Evolutionary conservation across 176 grass and related monocot genomes (phyloP), one percentile per base, ranked within the genome.

Genomic region (barley (Hordeum vulgare)): DNA sequence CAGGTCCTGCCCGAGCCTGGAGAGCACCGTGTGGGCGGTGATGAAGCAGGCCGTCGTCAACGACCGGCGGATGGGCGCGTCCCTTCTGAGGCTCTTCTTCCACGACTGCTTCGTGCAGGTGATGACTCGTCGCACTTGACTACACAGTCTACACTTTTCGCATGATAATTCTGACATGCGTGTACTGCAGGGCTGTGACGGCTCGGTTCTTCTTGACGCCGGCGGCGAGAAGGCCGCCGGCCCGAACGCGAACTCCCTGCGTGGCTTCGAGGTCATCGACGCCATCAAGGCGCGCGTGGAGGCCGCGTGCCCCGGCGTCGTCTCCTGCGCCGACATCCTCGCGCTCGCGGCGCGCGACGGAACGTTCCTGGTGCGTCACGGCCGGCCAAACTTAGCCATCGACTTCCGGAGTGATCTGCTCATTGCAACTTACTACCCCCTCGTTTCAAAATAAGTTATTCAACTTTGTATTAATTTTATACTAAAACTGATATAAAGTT

Each of bases 281-380:
- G 34, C 80, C 63, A 89, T 92, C 84, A 92, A 92, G 67, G 5
- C 17, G 9, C 51, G 79, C 11, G 90, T 92, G 14, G 90, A 89
- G 37, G 11, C 61, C 0, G 13, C 17, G 18, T 98, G 96, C 88
- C 93, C 93, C 25, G 96, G 93, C 58, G 65, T 95, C 57, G 96
- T 98, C 49, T 98, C 93, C 23, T 98, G 96, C 33, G 90, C 96
- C 18, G 96, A 98, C 82, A 81, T 93, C 58, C 1, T 98, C 77
- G 86, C 96, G 21, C 87, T 98, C n/a, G 13, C 61, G 42, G 73
- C 91, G n/a, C 88, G 96, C 80, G 96, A 98, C 85, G 77, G 69
- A 14, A 72, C 69, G 13, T 72, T 72, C 26, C 40, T 72, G 69
- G 69, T 72, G 25, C 21, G 31, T 35, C 0, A 14, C 47, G 47